phyloP scores from a whole-genome alignment of 1,139 yeast genomes.

The Debaryomyces fabryi region DNA sequence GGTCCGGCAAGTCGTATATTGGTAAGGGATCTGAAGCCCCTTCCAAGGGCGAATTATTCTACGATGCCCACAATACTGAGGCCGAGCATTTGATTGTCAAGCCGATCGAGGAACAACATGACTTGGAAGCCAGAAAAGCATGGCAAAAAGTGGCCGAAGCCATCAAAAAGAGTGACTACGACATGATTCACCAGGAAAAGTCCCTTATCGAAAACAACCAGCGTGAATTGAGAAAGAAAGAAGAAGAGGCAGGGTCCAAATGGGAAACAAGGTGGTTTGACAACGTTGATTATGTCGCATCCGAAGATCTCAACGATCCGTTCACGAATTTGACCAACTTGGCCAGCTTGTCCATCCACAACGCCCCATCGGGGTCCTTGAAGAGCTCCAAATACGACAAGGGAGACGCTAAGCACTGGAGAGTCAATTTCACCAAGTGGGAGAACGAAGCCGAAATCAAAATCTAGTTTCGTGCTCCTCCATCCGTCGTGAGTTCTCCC shows the following conservation, averaged over 20 bases:
- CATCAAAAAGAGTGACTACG: constrained; percentile 70
- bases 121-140: constrained; percentile 78
- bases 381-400: constrained; percentile 54
- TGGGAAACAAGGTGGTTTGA: constrained; percentile 88
- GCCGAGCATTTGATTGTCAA: constrained; percentile 69
- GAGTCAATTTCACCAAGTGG: constrained; percentile 59
- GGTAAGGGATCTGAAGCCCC: constrained; percentile 45
- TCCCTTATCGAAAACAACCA: constrained; percentile 78
- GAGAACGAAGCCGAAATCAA: constrained; percentile 60
- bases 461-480: constrained; percentile 21
- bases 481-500: background rate
- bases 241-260: constrained; percentile 56
- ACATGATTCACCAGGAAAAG: constrained; percentile 72
- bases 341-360: constrained; percentile 60
- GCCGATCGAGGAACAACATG: constrained; percentile 75
- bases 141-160: constrained; percentile 93
- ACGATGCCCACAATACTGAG: constrained; percentile 60
- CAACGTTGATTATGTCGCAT: constrained; percentile 45
- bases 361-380: constrained; percentile 68
- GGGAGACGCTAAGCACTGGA: constrained; percentile 65
- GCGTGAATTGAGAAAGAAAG: constrained; percentile 76
- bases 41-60: constrained; percentile 55
- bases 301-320: constrained; percentile 35
- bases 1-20: constrained; percentile 76
- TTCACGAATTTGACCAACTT: constrained; percentile 55